phyloP scores from a whole-genome alignment of 176 grass and related monocot genomes.

The Rhynchospora breviuscula region DNA sequence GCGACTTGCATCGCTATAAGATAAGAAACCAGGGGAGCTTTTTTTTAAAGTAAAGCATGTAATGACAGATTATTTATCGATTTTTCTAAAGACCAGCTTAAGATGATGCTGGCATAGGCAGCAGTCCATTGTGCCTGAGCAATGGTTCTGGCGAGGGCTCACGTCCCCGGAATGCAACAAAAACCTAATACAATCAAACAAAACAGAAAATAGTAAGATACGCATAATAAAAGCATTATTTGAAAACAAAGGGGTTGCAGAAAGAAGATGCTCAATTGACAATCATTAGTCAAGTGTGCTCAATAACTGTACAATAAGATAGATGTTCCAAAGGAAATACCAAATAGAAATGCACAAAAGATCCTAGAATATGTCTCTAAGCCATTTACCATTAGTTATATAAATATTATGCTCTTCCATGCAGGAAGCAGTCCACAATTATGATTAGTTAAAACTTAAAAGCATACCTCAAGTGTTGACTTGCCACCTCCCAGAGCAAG shows the following conservation, averaged over 20 bases:
- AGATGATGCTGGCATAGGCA: constrained; percentile 34
- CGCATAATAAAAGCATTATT: not conserved
- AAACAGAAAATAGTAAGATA: not conserved
- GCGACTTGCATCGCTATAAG: not conserved
- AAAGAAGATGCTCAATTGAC: not conserved
- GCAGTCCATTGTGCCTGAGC: constrained; percentile 80
- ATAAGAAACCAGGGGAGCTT: not conserved
- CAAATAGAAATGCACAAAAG: not conserved
- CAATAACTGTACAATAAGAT: not conserved
- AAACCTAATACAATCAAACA: constrained; percentile 42
- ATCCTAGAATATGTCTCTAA: not conserved
- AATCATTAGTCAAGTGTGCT: not conserved
- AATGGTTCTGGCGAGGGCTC: constrained; percentile 87
- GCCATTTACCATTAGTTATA: not conserved
- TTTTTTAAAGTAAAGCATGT: not conserved
- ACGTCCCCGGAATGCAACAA: constrained; percentile 77
- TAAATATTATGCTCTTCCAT: not conserved
- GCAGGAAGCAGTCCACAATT: not conserved
- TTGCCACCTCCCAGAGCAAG: constrained; percentile 91
- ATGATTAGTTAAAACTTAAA: not conserved
- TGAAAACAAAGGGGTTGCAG: not conserved
- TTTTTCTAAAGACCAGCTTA: no score
- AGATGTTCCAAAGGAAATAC: not conserved
- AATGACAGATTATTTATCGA: no score
- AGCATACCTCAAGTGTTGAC: constrained; percentile 41